Percentiles rank a stretch among this genome's conserved stretches.
phyloP scores from a whole-genome alignment of 352 stramenopile species.

The Aphanomyces invadans region DNA sequence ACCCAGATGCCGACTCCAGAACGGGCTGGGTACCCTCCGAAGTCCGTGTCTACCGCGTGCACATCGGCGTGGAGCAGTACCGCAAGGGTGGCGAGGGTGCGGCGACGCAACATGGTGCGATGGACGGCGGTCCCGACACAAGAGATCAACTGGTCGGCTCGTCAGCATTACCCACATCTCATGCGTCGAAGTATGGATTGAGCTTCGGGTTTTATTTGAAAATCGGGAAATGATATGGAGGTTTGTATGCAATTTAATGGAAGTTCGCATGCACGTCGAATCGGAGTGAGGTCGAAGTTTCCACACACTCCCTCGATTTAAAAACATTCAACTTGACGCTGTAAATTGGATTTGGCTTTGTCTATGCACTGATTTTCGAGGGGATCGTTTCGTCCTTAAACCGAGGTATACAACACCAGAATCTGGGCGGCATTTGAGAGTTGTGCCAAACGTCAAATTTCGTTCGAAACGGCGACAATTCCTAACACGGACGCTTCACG shows the following conservation, averaged over 20 bases:
- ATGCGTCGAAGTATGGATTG: neutral
- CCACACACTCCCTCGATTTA: neutral
- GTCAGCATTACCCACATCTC: neutral
- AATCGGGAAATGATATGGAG: neutral
- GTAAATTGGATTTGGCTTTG: no score
- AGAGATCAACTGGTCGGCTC: neutral
- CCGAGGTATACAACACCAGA: neutral
- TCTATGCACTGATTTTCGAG: no score
- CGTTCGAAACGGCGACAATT: no score
- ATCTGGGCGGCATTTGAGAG: neutral
- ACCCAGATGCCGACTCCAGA: conserved; percentile 34
- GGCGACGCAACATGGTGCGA: neutral
- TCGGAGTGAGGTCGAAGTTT: no score
- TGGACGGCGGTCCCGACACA: neutral
- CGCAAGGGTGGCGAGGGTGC: neutral
- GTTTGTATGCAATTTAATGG: neutral
- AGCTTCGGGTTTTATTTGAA: neutral
- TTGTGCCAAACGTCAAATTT: neutral
- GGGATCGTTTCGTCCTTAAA: neutral
- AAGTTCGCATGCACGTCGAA: no score
- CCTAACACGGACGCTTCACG: no score
- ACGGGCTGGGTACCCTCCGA: neutral
- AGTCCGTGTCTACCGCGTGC: neutral
- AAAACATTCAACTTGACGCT: no score
- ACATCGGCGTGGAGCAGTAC: neutral